Conservation (phyloP, 2,329 filamentous ascomycete species). For the Botryotinia narcissicola region DNA sequence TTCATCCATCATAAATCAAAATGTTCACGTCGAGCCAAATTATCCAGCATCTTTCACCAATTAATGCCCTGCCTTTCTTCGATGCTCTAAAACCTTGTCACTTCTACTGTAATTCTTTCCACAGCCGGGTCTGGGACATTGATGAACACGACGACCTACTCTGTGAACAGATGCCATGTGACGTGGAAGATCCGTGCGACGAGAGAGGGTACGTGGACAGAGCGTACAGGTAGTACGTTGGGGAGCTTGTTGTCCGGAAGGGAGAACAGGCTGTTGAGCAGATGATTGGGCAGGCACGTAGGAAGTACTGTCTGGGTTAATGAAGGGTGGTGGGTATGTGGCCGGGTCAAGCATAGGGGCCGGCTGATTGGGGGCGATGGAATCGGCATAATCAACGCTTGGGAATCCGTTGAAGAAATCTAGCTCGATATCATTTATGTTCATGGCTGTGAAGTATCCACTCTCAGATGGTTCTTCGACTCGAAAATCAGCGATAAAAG, state of each 20-base stretch:
- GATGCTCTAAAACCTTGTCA: background rate
- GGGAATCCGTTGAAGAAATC: background rate
- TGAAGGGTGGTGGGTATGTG: background rate
- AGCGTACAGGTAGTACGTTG: background rate
- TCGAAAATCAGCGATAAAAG: too few relatives aligned
- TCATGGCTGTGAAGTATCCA: too few relatives aligned
- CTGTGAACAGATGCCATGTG: background rate
- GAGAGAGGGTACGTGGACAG: background rate
- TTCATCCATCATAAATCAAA: background rate
- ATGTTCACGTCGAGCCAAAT: accelerated
- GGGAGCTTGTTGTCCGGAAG: background rate
- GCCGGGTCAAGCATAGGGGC: background rate
- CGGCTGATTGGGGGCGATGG: accelerated
- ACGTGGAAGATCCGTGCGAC: background rate
- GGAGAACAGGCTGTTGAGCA: background rate
- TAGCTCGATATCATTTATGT: too few relatives aligned
- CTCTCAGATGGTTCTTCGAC: too few relatives aligned
- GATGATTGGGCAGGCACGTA: background rate
- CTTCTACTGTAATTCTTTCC: background rate
- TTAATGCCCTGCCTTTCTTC: background rate
- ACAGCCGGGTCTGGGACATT: background rate
- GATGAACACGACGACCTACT: background rate
- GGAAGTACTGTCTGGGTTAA: background rate
- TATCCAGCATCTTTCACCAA: background rate
- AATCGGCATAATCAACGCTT: accelerated